Conservation (phyloP, 2,329 filamentous ascomycete genomes). For the Penicillium sp. region DNA sequence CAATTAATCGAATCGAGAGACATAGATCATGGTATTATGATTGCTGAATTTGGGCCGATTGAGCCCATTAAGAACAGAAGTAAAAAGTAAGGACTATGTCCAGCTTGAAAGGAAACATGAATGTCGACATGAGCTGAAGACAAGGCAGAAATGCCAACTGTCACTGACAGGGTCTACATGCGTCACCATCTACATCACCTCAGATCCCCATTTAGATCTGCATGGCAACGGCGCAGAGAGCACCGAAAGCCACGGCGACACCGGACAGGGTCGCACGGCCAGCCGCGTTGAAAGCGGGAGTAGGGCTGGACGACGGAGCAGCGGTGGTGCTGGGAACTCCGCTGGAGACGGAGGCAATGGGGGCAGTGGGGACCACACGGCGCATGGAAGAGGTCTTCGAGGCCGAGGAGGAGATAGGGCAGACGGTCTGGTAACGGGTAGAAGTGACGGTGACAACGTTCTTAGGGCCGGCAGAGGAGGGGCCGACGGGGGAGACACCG, state of each 20-base stretch:
- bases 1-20: not conserved
- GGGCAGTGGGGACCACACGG: conserved; percentile 12
- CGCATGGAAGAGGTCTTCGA: conserved; percentile 13
- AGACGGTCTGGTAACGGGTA: conserved; percentile 12
- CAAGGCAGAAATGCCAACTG: not conserved
- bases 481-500: conserved; percentile 3
- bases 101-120: conserved; percentile 7
- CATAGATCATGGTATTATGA: conserved; percentile 10
- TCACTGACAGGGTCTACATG: not conserved
- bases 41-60: conserved; percentile 9
- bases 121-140: conserved; percentile 6
- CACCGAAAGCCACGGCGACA: conserved; percentile 27
- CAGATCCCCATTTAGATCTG: conserved; percentile 24
- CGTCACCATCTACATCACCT: not conserved
- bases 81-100: conserved; percentile 10
- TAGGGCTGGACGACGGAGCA: conserved; percentile 8
- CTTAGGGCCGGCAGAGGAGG: conserved; percentile 2
- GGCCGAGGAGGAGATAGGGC: conserved; percentile 5
- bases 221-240: conserved; percentile 25
- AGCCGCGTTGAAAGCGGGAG: conserved; percentile 29
- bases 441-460: conserved; percentile 5
- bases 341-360: conserved; percentile 6
- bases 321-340: not conserved
- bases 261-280: conserved; percentile 29
- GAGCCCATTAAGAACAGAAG: conserved; percentile 9